phyloP scores from a whole-genome alignment of 306 rosid species.

The Dalbergia cultrata region DNA sequence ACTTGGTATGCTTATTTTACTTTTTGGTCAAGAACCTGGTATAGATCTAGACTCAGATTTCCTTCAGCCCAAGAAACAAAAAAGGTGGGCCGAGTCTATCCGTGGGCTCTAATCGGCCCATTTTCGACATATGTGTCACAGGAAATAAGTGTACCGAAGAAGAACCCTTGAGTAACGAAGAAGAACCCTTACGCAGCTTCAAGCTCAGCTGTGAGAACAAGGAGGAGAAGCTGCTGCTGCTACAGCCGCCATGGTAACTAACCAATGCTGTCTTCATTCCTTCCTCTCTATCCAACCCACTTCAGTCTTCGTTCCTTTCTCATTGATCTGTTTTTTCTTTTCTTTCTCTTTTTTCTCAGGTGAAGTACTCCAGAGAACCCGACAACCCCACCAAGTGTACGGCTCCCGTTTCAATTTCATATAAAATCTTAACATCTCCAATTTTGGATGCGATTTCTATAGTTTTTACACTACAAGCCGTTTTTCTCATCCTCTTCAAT shows the following conservation, averaged over 20 bases:
- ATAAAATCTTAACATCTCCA: neutral
- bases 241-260: slow-evolving; percentile 71
- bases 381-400: slow-evolving; percentile 89
- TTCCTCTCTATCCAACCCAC: neutral
- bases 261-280: neutral
- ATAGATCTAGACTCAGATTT: neutral
- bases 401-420: slow-evolving; percentile 3
- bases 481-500: neutral
- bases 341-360: slow-evolving; percentile 53
- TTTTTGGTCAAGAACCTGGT: too few species aligned
- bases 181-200: slow-evolving; percentile 8
- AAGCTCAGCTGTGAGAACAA: too few species aligned
- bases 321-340: neutral
- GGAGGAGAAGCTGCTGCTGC: slow-evolving; percentile 16
- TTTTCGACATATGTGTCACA: neutral
- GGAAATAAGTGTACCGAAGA: neutral
- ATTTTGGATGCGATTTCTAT: neutral
- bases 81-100: slow-evolving; percentile 11
- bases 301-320: neutral
- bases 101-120: neutral
- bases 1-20: too few species aligned
- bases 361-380: slow-evolving; percentile 95
- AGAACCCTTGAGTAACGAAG: neutral
- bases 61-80: neutral
- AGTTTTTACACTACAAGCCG: too few species aligned